A percentile compares a stretch with the other conserved stretches of the same genome.
Evolutionary conservation across 768 basidiomycete species (phyloP).

Genomic region (Hemileccinum rubropunctum): DNA sequence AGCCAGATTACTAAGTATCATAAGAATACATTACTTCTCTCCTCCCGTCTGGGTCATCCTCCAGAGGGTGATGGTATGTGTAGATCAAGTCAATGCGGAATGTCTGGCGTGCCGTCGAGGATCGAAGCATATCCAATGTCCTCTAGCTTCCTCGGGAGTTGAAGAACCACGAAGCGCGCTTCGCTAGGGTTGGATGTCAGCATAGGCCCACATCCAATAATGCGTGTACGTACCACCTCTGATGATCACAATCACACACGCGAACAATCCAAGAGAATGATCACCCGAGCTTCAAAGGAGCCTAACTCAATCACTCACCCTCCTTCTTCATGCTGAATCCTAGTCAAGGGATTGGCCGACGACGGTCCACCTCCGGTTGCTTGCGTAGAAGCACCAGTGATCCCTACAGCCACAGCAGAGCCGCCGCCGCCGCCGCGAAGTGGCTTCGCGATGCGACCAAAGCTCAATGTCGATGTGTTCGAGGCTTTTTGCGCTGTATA

Average conservation of each 20-base stretch:
- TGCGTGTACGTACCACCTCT: constrained; percentile 32
- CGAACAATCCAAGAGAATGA: constrained; percentile 18
- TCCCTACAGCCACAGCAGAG: constrained; percentile 37
- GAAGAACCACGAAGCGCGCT: constrained; percentile 94
- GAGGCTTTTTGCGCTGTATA: constrained; percentile 69
- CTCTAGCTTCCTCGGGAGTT: constrained; percentile 62
- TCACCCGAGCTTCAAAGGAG: constrained; percentile 12
- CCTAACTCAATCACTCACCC: constrained; percentile 43
- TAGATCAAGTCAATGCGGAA: constrained; percentile 27
- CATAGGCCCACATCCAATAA: constrained; percentile 15
- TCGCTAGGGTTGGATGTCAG: constrained; percentile 52
- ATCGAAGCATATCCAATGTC: constrained; percentile 11
- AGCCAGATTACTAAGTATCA: constrained; percentile 30
- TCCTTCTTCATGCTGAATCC: constrained; percentile 81
- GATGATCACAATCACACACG: constrained; percentile 19
- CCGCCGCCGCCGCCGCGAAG: constrained; percentile 94
- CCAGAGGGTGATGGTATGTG: constrained; percentile 24
- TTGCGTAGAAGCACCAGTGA: constrained; percentile 39
- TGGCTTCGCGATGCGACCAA: constrained; percentile 96
- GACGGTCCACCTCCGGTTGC: constrained; percentile 42
- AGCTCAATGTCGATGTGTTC: constrained; percentile 68
- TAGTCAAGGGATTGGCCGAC: constrained; percentile 60
- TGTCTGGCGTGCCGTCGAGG: constrained; percentile 9
- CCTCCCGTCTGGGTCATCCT: constrained; percentile 8
- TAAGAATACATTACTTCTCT: constrained; percentile 12